Conservation (phyloP, 73 alveolate species). For the Tetrahymena borealis region DNA sequence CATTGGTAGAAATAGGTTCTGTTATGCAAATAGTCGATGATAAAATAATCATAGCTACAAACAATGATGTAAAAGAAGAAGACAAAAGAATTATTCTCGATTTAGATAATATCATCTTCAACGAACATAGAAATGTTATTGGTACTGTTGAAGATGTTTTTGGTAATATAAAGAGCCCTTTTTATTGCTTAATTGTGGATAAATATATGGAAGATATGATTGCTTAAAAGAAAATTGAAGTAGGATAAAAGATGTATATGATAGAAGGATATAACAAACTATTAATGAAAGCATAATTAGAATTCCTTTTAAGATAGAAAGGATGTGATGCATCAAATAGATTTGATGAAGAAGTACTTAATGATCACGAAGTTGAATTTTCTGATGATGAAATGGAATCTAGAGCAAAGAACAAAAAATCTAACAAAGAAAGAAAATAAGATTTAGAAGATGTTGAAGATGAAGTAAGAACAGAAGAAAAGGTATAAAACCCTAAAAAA, state of each 20-base stretch:
- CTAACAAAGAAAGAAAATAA: constrained; percentile 23
- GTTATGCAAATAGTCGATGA: background rate
- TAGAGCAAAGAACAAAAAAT: background rate
- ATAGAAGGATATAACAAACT: background rate
- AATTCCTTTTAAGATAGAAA: constrained; percentile 11
- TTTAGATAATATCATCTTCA: constrained; percentile 7
- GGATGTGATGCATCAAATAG: constrained; percentile 45
- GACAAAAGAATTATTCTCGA: constrained; percentile 11
- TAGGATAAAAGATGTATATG: constrained; percentile 15
- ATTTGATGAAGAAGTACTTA: constrained; percentile 41
- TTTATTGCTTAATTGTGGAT: constrained; percentile 21
- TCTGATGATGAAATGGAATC: constrained; percentile 42
- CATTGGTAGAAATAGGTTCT: background rate
- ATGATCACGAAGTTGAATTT: constrained; percentile 25
- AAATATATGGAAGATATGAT: constrained; percentile 8
- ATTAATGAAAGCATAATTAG: background rate
- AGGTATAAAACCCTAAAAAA: background rate
- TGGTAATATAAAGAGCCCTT: constrained; percentile 34
- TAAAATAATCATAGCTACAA: background rate
- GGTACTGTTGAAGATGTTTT: constrained; percentile 42
- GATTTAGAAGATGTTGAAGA: background rate
- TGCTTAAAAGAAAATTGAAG: background rate
- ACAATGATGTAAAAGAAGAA: background rate
- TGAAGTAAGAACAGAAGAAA: background rate
- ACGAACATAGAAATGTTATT: background rate